Evolutionary conservation across 208 protist genomes (phyloP).

Genomic region (Acanthamoeba lenticulata): DNA sequence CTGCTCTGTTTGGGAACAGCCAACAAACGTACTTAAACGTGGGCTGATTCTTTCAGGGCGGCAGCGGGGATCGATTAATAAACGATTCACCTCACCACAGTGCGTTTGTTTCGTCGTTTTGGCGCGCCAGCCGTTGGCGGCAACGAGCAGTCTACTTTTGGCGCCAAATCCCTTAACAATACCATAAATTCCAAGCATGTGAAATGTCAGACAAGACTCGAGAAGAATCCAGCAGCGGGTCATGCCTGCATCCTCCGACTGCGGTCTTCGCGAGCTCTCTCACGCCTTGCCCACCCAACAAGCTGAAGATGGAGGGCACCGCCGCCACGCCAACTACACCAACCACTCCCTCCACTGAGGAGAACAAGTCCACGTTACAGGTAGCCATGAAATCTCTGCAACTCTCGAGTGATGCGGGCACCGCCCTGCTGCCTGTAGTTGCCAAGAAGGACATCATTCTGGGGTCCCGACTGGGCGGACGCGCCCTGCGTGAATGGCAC

Average conservation of each 20-base stretch:
- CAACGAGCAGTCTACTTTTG: background rate
- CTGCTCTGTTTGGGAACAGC: background rate
- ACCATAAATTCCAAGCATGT: no score
- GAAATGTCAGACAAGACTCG: no score
- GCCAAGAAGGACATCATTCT: background rate
- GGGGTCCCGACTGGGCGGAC: background rate
- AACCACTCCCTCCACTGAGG: no score
- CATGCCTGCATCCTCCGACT: no score
- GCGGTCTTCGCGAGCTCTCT: no score
- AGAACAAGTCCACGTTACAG: no score
- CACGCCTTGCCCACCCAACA: no score
- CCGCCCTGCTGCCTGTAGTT: background rate
- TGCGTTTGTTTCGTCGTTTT: background rate
- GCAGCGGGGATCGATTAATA: background rate
- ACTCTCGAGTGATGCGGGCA: background rate
- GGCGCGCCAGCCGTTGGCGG: background rate
- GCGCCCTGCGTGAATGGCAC: conserved; percentile 42
- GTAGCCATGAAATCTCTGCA: background rate
- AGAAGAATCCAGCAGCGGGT: no score
- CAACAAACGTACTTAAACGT: conserved; percentile 8
- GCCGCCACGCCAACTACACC: no score
- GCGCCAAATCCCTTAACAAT: background rate
- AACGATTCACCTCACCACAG: background rate
- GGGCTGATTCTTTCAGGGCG: background rate
- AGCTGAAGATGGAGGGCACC: no score